Percentiles rank a stretch among this genome's conserved stretches.
Evolutionary conservation across 495 filamentous ascomycete genomes (phyloP).

Genomic region (Podospora comata): DNA sequence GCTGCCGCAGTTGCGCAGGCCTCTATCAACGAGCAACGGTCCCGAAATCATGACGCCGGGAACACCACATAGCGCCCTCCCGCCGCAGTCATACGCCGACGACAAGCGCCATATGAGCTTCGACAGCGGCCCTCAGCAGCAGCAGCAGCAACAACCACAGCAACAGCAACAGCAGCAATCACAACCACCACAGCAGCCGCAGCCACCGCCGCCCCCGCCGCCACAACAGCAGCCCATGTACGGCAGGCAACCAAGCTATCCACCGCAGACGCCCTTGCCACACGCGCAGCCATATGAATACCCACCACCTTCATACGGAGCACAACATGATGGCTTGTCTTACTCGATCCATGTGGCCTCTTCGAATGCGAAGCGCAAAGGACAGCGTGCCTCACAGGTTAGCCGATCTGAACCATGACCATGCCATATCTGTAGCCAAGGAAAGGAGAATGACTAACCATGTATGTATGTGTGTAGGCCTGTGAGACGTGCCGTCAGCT

Average conservation of each 20-base stretch:
- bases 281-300: slow-evolving; percentile 46
- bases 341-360: slow-evolving; percentile 39
- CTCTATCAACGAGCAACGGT: slow-evolving; percentile 43
- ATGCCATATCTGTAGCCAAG: not conserved
- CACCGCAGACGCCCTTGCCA: slow-evolving; percentile 44
- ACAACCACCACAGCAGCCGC: not conserved
- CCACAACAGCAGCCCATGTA: slow-evolving; percentile 40
- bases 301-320: slow-evolving; percentile 30
- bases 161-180: slow-evolving; percentile 1
- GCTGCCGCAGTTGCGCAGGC: slow-evolving; percentile 43
- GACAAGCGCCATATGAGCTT: slow-evolving; percentile 48
- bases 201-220: not conserved
- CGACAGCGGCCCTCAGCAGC: slow-evolving; percentile 36
- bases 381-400: slow-evolving; percentile 52
- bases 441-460: slow-evolving; percentile 21
- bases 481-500: slow-evolving; percentile 65
- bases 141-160: slow-evolving; percentile 12
- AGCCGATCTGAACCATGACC: slow-evolving; percentile 4
- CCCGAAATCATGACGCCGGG: slow-evolving; percentile 38
- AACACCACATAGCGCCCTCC: slow-evolving; percentile 33
- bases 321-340: slow-evolving; percentile 25
- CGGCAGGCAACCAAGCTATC: slow-evolving; percentile 42
- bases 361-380: slow-evolving; percentile 46
- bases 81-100: slow-evolving; percentile 36
- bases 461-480: slow-evolving; percentile 44